Percentiles rank a stretch among this genome's conserved stretches.
Evolutionary conservation across 2,329 filamentous ascomycete genomes (phyloP).

Genomic region (Xylariaceae sp.): DNA sequence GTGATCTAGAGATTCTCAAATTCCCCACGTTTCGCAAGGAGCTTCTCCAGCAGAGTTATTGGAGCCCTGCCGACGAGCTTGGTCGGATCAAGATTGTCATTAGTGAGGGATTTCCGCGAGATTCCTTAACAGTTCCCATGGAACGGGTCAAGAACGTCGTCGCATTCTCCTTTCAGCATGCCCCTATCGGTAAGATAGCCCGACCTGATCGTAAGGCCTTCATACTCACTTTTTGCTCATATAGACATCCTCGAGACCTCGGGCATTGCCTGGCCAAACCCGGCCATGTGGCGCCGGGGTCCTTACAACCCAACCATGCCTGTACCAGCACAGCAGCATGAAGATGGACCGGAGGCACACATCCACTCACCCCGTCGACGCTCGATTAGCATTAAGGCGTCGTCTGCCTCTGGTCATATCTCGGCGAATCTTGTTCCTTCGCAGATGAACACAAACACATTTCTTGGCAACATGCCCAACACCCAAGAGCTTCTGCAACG

Average conservation of each 20-base stretch:
- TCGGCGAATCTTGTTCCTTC: constrained; percentile 16
- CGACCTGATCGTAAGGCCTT: background rate
- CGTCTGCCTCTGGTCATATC: constrained; percentile 15
- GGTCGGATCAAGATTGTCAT: constrained; percentile 75
- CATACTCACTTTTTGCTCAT: background rate
- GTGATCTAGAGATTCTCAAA: constrained; percentile 56
- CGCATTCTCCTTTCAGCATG: constrained; percentile 81
- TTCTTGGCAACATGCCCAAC: constrained; percentile 27
- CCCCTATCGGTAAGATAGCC: constrained; percentile 60
- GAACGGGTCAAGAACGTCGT: constrained; percentile 69
- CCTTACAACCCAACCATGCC: constrained; percentile 39
- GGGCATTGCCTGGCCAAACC: constrained; percentile 76
- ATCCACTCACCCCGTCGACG: constrained; percentile 56
- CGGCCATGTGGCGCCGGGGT: constrained; percentile 60
- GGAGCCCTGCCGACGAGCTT: constrained; percentile 66
- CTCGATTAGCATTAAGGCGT: constrained; percentile 18
- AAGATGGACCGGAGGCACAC: constrained; percentile 52
- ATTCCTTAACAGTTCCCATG: constrained; percentile 49
- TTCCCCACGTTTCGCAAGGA: constrained; percentile 72
- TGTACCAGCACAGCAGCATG: constrained; percentile 38
- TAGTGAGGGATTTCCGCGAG: constrained; percentile 64
- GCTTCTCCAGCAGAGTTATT: constrained; percentile 64
- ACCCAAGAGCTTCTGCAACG: constrained; percentile 27
- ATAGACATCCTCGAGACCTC: constrained; percentile 69
- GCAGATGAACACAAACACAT: constrained; percentile 16